Evolutionary conservation across 2,329 filamentous ascomycete genomes (phyloP), one percentile per base, ranked within the genome.

Genomic region (Drechslerella stenobrocha): DNA sequence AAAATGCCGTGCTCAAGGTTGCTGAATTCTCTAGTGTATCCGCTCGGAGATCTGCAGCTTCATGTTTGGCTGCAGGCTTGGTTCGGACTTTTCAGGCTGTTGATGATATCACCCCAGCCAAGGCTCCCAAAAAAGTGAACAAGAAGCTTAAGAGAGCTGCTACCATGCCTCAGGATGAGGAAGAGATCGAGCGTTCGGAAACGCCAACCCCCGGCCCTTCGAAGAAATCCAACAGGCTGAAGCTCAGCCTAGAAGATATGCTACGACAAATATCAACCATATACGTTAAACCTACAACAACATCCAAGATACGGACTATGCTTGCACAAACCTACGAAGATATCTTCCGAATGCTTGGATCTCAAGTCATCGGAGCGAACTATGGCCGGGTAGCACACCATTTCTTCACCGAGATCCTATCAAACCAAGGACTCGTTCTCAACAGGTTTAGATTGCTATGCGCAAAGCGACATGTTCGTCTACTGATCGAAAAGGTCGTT

Each of bases 371-470:
- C 3, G 90, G 96, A 76, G 81, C 82, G 44, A 87, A 89, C 72
- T 98, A 96, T 75, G 79, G 87, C 30, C 84, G 83, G 52, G 90
- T 98, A 70, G 83, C 91, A 2, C 86, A 88, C 70, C 89, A 90
- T 74, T 79, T 97, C 28, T 86, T 93, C 5, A 79, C 84, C 23
- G 91, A 97, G 57, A 76, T 98, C 3, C 80, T 97, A 58, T 88
- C 88, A 64, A 85, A 89, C 73, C 79, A 83, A 2, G 87, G 83
- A 55, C 87, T 96, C 67, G 82, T 81, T 52, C 87, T 89, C 74
- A 95, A 96, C 74, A 86, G 92, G 37, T 96, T 96, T 76, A 87
- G 92, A 15, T 82, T 95, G 13, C 81, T 98, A 13, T 87, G 90
- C 65, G 89, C 90, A 1, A 83, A 93, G 57, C 89, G 87, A 75